Percentiles rank a stretch among this genome's conserved stretches.
These are phyloP conservation scores for Cyclotella choctawhatcheeana DNA, from an alignment of 108 stramenopile genomes.

Conservation along the genomic window DNA sequence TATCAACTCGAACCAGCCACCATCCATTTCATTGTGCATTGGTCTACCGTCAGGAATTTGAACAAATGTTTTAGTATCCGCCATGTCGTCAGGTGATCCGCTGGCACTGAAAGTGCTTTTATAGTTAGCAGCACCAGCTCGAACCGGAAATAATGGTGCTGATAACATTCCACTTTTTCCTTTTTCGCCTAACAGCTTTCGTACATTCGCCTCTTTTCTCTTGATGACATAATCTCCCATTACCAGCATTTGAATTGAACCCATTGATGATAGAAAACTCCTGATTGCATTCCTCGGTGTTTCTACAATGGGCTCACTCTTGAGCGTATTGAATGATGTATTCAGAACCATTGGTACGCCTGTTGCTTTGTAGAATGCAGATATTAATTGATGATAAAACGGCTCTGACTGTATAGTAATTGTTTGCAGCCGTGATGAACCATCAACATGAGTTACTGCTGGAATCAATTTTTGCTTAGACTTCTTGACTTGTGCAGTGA, in stretches of 20 bases:
- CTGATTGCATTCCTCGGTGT: slow-evolving; percentile 85
- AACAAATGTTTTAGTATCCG: slow-evolving; percentile 60
- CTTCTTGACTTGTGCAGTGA: slow-evolving; percentile 82
- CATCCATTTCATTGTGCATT: slow-evolving; percentile 73
- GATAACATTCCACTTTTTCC: slow-evolving; percentile 51
- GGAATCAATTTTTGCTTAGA: slow-evolving; percentile 73
- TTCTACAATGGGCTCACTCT: slow-evolving; percentile 94
- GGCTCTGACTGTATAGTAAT: slow-evolving; percentile 82
- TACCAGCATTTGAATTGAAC: slow-evolving; percentile 84
- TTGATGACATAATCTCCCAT: slow-evolving; percentile 87
- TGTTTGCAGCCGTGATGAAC: slow-evolving; percentile 93
- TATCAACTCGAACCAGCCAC: slow-evolving; percentile 72
- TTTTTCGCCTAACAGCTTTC: slow-evolving; percentile 69
- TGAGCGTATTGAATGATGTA: slow-evolving; percentile 94
- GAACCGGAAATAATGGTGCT: slow-evolving; percentile 65
- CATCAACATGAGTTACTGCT: slow-evolving; percentile 96
- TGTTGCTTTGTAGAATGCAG: slow-evolving; percentile 78
- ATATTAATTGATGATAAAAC: slow-evolving; percentile 85
- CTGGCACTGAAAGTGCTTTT: slow-evolving; percentile 63
- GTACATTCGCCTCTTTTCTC: slow-evolving; percentile 70
- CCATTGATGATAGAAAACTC: slow-evolving; percentile 87
- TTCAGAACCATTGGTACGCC: slow-evolving; percentile 97
- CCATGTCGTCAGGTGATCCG: slow-evolving; percentile 31
- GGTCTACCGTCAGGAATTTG: slow-evolving; percentile 83
- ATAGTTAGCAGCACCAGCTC: slow-evolving; percentile 65